A percentile compares a stretch with the other conserved stretches of the same genome.
Conservation (phyloP, 2,329 filamentous ascomycete genomes). For the Aspergillus sojae region DNA sequence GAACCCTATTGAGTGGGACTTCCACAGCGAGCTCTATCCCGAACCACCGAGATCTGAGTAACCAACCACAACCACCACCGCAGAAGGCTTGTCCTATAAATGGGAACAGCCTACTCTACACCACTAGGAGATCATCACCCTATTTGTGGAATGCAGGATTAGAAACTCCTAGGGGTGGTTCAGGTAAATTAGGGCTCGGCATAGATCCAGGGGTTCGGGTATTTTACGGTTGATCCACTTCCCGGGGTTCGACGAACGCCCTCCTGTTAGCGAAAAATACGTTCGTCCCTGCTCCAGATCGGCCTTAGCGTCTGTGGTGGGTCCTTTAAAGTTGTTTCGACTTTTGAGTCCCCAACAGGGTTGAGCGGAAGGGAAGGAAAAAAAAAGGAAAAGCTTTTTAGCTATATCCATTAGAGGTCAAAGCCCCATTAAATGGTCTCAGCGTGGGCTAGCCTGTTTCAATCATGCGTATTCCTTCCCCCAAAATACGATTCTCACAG, state of each 20-base stretch:
- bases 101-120: neutral
- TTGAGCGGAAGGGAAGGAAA: neutral
- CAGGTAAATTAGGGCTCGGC: neutral
- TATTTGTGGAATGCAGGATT: neutral
- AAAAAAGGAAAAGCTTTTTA: neutral
- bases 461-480: neutral
- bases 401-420: neutral
- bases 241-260: neutral
- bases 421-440: neutral
- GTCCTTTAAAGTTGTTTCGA: neutral
- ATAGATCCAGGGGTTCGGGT: neutral
- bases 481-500: neutral
- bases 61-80: neutral
- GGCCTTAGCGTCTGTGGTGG: neutral
- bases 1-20: slow-evolving; percentile 1
- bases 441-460: neutral
- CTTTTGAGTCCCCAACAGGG: neutral
- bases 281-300: neutral
- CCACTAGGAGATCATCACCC: neutral
- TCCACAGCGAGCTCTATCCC: neutral
- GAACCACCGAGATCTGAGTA: neutral
- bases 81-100: neutral
- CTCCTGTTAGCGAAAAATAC: neutral
- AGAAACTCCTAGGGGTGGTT: neutral
- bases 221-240: slow-evolving; percentile 1